phyloP scores from a whole-genome alignment of 805 yeast genomes.

The Jamesozyma hellenica region DNA sequence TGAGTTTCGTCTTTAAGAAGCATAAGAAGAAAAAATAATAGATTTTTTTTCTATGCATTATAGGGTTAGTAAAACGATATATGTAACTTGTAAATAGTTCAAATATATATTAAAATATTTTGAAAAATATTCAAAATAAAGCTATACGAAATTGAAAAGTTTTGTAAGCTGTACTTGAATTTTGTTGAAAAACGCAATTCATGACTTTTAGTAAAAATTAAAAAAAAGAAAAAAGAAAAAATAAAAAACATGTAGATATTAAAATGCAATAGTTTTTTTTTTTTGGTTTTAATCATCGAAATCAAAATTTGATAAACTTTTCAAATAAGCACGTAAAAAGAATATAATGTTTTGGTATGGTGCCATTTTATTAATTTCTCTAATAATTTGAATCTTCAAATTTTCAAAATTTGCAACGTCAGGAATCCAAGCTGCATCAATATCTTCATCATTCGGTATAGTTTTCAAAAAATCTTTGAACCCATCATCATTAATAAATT shows the following conservation, averaged over 20 bases:
- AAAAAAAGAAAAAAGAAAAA: no score
- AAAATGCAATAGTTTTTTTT: no score
- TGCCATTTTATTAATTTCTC: conserved; percentile 21
- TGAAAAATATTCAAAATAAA: no score
- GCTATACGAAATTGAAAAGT: no score
- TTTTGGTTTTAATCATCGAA: no score
- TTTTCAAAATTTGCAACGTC: conserved; percentile 31
- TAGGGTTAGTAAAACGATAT: not conserved
- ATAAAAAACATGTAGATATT: no score
- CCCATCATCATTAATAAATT: conserved; percentile 15
- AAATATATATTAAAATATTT: no score
- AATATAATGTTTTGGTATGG: conserved; percentile 43
- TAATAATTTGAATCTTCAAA: conserved; percentile 37
- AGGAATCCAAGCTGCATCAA: conserved; percentile 8
- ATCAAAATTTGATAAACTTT: conserved; percentile 32
- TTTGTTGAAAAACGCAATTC: no score
- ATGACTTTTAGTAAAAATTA: no score
- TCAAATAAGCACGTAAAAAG: conserved; percentile 44
- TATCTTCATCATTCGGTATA: not conserved
- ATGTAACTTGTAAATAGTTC: not conserved
- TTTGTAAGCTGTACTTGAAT: no score
- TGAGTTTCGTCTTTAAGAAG: conserved; percentile 33
- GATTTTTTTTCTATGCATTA: no score
- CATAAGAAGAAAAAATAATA: conserved; percentile 2
- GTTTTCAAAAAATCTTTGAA: conserved; percentile 13